phyloP scores from a whole-genome alignment of 1,284 basidiomycete species.

The Amylostereum areolatum region DNA sequence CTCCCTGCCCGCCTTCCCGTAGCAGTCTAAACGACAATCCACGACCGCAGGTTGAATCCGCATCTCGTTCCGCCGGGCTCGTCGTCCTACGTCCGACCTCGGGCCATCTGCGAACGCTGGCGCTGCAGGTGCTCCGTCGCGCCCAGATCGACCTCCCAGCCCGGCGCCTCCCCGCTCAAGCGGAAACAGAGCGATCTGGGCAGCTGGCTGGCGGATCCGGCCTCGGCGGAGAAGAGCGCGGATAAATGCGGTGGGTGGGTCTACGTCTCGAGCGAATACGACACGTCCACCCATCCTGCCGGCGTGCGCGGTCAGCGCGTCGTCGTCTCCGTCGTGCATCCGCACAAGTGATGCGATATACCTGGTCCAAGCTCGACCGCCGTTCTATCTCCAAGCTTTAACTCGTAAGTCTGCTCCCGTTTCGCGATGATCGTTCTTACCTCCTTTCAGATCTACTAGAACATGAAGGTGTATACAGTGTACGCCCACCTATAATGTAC shows the following conservation, averaged over 20 bases:
- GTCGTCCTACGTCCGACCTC: background rate
- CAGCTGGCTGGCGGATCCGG: background rate
- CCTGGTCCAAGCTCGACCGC: no score
- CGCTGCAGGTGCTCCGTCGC: background rate
- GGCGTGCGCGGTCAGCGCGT: conserved; percentile 8
- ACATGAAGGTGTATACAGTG: no score
- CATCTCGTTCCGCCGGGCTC: background rate
- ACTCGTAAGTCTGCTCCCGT: no score
- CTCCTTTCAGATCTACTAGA: no score
- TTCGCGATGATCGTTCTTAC: no score
- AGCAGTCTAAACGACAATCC: background rate
- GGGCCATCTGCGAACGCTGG: background rate
- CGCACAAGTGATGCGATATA: no score
- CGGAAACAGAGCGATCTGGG: background rate
- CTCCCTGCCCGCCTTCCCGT: background rate
- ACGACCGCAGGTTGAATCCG: background rate
- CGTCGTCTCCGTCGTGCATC: conserved; percentile 54
- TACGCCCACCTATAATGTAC: no score
- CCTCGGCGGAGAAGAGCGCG: background rate
- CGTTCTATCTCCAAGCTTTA: no score
- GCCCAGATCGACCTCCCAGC: background rate
- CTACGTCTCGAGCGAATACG: conserved; percentile 6
- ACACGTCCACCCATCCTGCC: conserved; percentile 5
- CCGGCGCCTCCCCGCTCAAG: background rate
- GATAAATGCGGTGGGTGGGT: conserved; percentile 4